Conservation (phyloP, 2,329 filamentous ascomycete species). For the Eurotiales sp. region DNA sequence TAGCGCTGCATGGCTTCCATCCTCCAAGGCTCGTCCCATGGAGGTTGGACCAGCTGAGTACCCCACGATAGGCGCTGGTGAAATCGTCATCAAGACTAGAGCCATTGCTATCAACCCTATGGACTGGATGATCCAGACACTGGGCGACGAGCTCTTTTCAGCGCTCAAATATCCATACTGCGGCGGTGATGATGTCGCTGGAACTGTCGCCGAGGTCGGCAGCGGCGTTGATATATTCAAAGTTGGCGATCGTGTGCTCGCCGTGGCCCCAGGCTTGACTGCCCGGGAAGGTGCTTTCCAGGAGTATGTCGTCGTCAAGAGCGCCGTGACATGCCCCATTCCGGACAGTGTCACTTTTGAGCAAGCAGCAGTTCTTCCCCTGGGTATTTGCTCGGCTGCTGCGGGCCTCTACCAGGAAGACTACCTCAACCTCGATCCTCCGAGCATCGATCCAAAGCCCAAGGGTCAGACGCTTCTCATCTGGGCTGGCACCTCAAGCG, state of each 20-base stretch:
- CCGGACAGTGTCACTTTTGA: conserved; percentile 22
- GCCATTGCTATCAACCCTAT: background rate
- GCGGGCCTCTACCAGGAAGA: background rate
- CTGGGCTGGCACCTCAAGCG: conserved; percentile 49
- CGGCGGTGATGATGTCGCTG: conserved; percentile 24
- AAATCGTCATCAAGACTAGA: background rate
- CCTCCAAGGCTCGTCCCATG: background rate
- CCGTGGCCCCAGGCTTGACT: conserved; percentile 14
- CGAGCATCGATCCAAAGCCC: background rate
- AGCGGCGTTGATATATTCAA: conserved; percentile 22
- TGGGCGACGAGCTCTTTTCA: conserved; percentile 3
- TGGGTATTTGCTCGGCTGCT: conserved; percentile 16
- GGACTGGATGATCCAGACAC: conserved; percentile 14
- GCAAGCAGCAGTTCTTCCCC: conserved; percentile 23
- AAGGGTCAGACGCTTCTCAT: conserved; percentile 38
- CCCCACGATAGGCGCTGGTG: background rate
- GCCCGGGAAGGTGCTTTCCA: conserved; percentile 18
- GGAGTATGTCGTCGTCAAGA: conserved; percentile 18
- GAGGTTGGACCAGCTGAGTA: background rate
- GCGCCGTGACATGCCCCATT: conserved; percentile 14
- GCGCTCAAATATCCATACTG: conserved; percentile 21
- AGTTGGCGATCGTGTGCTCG: conserved; percentile 25
- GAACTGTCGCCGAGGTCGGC: conserved; percentile 27
- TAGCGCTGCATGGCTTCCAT: background rate
- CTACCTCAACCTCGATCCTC: background rate